Evolutionary conservation across 2,329 filamentous ascomycete species (phyloP).

Genomic region (Hymenotorrendiella dingleyae): DNA sequence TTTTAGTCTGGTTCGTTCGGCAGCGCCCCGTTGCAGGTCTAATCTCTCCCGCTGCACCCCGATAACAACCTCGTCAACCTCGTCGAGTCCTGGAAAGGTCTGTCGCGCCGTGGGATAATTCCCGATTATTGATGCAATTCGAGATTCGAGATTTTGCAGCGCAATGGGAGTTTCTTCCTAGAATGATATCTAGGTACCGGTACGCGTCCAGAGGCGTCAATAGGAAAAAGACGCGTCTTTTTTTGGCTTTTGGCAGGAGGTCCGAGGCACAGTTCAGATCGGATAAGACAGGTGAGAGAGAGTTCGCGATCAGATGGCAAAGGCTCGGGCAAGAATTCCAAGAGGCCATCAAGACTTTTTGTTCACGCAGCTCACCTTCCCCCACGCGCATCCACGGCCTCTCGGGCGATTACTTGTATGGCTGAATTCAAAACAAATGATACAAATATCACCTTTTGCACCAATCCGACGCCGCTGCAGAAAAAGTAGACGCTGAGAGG

Average conservation of each 20-base stretch:
- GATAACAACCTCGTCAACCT: neutral
- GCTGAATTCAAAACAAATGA: conserved; percentile 1
- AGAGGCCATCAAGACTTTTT: neutral
- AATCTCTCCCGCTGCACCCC: neutral
- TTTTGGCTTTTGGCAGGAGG: too few species aligned
- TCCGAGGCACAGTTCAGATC: neutral
- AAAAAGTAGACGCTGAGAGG: neutral
- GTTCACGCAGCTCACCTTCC: neutral
- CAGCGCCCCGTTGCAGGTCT: neutral
- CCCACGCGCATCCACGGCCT: neutral
- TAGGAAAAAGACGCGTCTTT: too few species aligned
- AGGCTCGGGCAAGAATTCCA: neutral
- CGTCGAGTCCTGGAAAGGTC: neutral
- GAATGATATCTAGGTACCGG: too few species aligned
- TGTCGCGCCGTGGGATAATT: neutral
- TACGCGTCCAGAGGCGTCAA: too few species aligned
- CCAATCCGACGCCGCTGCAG: neutral
- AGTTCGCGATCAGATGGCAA: neutral
- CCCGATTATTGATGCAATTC: neutral
- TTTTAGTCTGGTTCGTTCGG: neutral
- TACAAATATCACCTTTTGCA: neutral
- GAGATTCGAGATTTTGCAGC: neutral
- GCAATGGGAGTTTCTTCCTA: neutral
- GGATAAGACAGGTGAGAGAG: neutral
- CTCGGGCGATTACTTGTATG: conserved; percentile 2